These are phyloP conservation scores for Ceratobasidium sp. DNA, from an alignment of 1,284 basidiomycete species.

Conservation along the genomic window DNA sequence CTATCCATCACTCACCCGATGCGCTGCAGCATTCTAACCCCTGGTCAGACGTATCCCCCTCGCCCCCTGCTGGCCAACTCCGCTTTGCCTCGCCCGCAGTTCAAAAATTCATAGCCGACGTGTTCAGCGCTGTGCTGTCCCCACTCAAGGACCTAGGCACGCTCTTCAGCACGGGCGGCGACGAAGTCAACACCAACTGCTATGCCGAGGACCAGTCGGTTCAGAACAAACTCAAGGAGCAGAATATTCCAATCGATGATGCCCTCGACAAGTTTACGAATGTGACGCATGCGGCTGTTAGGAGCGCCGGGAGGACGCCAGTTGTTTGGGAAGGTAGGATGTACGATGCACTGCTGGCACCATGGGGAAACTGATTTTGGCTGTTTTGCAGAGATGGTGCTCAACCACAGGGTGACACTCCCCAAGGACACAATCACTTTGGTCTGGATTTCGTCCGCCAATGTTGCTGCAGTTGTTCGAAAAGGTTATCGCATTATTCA, in stretches of 20 bases:
- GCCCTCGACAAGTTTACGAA: slow-evolving; percentile 72
- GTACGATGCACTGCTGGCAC: slow-evolving; percentile 52
- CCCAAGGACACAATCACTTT: slow-evolving; percentile 75
- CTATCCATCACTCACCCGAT: not conserved
- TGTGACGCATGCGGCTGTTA: slow-evolving; percentile 63
- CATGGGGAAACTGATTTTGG: slow-evolving; percentile 17
- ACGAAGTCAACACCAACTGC: slow-evolving; percentile 80
- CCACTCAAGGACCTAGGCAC: slow-evolving; percentile 64
- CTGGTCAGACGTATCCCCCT: slow-evolving; percentile 52
- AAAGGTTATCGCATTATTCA: slow-evolving; percentile 73
- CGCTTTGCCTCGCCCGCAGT: slow-evolving; percentile 67
- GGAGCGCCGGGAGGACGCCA: slow-evolving; percentile 63
- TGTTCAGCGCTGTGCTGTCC: slow-evolving; percentile 59
- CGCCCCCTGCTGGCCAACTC: slow-evolving; percentile 86
- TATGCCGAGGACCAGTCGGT: slow-evolving; percentile 72
- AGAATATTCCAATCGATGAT: slow-evolving; percentile 67
- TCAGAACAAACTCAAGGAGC: slow-evolving; percentile 61
- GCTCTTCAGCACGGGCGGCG: slow-evolving; percentile 83
- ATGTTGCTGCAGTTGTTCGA: slow-evolving; percentile 68
- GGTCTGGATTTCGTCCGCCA: slow-evolving; percentile 76
- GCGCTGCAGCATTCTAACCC: slow-evolving; percentile 9
- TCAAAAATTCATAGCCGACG: slow-evolving; percentile 59
- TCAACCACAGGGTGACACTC: slow-evolving; percentile 71
- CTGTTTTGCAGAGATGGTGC: slow-evolving; percentile 68
- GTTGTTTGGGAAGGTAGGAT: slow-evolving; percentile 75